phyloP scores from a whole-genome alignment of 2,329 filamentous ascomycete species.

The Botrytis fragariae region DNA sequence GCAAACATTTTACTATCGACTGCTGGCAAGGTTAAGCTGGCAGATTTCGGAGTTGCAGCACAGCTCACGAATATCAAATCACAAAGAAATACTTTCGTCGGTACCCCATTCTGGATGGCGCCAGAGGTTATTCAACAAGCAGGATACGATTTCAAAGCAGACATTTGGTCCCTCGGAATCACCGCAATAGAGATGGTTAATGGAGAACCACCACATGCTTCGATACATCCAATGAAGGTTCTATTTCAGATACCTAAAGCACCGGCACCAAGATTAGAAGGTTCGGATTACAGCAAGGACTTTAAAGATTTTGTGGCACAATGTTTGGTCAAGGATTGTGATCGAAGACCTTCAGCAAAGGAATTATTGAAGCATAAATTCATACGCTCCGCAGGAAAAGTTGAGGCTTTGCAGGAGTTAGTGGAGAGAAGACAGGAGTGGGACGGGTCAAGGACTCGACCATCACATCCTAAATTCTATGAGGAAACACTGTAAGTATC shows the following conservation, averaged over 20 bases:
- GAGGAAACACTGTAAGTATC: slow-evolving; percentile 74
- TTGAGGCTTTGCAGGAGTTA: slow-evolving; percentile 83
- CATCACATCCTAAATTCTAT: slow-evolving; percentile 78
- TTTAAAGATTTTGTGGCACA: slow-evolving; percentile 93
- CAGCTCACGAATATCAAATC: slow-evolving; percentile 98
- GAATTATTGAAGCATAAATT: slow-evolving; percentile 87
- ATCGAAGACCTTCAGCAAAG: slow-evolving; percentile 77
- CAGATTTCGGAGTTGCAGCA: slow-evolving; percentile 95
- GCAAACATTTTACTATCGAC: slow-evolving; percentile 94
- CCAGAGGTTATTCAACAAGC: slow-evolving; percentile 91
- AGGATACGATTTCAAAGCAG: slow-evolving; percentile 81
- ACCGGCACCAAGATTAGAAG: slow-evolving; percentile 78
- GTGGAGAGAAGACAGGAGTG: slow-evolving; percentile 79
- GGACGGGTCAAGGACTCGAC: slow-evolving; percentile 69
- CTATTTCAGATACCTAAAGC: slow-evolving; percentile 90
- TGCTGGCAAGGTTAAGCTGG: slow-evolving; percentile 86
- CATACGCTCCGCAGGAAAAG: slow-evolving; percentile 80
- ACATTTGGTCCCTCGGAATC: slow-evolving; percentile 91
- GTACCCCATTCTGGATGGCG: slow-evolving; percentile 97
- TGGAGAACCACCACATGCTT: slow-evolving; percentile 83
- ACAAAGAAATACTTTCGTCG: slow-evolving; percentile 94
- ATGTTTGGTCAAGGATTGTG: slow-evolving; percentile 89
- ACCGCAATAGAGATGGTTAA: slow-evolving; percentile 87
- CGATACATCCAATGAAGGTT: slow-evolving; percentile 90
- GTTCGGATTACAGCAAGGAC: slow-evolving; percentile 74